Conservation (phyloP, 208 protist genomes). For the Acanthamoeba sp. region DNA sequence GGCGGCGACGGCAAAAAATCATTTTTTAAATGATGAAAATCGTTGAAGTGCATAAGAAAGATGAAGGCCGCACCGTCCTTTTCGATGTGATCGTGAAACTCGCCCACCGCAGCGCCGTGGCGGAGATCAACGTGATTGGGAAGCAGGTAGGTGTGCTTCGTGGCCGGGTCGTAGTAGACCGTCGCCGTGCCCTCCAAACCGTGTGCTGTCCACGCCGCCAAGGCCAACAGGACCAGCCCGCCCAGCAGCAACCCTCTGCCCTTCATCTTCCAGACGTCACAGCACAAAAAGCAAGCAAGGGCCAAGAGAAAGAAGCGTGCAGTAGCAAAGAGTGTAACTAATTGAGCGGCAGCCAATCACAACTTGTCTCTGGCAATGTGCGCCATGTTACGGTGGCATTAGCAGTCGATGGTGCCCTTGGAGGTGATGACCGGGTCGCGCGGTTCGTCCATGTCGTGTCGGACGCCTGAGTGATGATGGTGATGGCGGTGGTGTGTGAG, state of each 20-base stretch:
- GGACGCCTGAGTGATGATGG: background rate
- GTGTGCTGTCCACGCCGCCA: background rate
- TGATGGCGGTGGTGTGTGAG: background rate
- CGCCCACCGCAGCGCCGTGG: slow-evolving; percentile 6
- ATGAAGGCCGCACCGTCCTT: slow-evolving; percentile 12
- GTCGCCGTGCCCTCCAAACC: background rate
- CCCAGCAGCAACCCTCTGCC: no score
- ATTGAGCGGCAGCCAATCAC: no score
- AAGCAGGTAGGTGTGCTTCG: slow-evolving; percentile 15
- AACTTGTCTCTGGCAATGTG: no score
- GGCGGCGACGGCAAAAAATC: background rate
- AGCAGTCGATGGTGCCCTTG: slow-evolving; percentile 57
- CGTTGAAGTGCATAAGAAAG: background rate
- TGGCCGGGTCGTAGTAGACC: slow-evolving; percentile 10
- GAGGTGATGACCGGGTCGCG: slow-evolving; percentile 22
- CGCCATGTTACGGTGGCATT: no score
- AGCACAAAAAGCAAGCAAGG: no score
- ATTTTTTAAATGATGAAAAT: background rate
- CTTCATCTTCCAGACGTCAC: no score
- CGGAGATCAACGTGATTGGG: background rate
- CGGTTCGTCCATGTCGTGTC: slow-evolving; percentile 66
- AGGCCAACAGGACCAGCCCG: background rate
- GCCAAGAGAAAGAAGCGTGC: no score
- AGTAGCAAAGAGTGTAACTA: no score
- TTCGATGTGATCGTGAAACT: slow-evolving; percentile 26